phyloP scores from a whole-genome alignment of 2,329 filamentous ascomycete genomes.

The Didymella lethalis region DNA sequence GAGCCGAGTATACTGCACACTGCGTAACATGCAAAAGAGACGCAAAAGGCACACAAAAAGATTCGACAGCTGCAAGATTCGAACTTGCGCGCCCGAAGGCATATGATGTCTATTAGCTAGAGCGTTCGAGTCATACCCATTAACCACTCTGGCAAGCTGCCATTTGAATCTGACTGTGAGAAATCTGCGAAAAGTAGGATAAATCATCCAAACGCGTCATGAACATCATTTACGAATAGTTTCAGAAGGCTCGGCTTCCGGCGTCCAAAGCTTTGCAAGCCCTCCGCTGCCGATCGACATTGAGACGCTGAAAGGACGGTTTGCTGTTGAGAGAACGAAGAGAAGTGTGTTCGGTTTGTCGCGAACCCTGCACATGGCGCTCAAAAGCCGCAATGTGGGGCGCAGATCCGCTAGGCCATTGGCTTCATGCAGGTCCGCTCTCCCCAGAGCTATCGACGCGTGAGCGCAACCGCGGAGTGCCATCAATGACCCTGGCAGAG shows the following conservation, averaged over 20 bases:
- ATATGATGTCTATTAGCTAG: conserved; percentile 33
- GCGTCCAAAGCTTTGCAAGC: too few species aligned
- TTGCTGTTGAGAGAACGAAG: background rate
- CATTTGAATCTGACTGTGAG: conserved; percentile 2
- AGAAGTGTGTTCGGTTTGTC: background rate
- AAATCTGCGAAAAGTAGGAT: too few species aligned
- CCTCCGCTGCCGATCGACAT: too few species aligned
- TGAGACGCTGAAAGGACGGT: background rate
- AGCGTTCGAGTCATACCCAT: conserved; percentile 40
- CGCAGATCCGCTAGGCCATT: conserved; percentile 28
- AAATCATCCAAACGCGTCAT: too few species aligned
- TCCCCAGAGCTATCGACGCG: conserved; percentile 31
- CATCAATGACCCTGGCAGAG: conserved; percentile 4
- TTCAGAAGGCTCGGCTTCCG: too few species aligned
- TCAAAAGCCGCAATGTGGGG: conserved; percentile 9
- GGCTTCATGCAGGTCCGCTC: conserved; percentile 45
- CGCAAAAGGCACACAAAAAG: too few species aligned
- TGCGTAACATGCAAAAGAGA: too few species aligned
- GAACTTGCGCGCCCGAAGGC: conserved; percentile 38
- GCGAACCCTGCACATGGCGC: conserved; percentile 8
- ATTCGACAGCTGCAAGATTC: conserved; percentile 22
- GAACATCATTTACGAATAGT: too few species aligned
- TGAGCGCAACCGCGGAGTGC: conserved; percentile 22
- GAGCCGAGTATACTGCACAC: too few species aligned
- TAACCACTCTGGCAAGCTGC: conserved; percentile 26